phyloP scores from a whole-genome alignment of 2,329 filamentous ascomycete species.

The Apiospora sp. region DNA sequence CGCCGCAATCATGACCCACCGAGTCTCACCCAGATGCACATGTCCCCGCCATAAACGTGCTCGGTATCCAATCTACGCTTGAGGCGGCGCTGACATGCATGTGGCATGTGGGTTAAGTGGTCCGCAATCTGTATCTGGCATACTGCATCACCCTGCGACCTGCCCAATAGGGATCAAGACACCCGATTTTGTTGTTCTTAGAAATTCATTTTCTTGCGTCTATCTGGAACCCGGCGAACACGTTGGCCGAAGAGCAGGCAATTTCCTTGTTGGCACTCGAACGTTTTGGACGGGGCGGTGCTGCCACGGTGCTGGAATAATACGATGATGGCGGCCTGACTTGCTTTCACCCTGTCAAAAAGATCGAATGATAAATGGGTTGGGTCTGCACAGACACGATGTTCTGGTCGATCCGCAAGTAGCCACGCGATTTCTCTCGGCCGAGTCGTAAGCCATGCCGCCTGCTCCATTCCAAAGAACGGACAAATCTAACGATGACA shows the following conservation, averaged over 20 bases:
- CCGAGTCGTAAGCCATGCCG: not conserved
- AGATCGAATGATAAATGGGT: no score
- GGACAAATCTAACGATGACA: not conserved
- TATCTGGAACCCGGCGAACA: not conserved
- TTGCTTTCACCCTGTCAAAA: not conserved
- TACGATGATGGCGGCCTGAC: not conserved
- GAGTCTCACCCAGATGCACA: not conserved
- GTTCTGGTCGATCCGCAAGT: not conserved
- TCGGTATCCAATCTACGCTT: conserved; percentile 4
- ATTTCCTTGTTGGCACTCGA: not conserved
- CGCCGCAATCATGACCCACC: not conserved
- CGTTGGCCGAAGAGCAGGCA: not conserved
- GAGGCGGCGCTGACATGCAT: not conserved
- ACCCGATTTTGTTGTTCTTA: not conserved
- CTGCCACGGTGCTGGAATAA: not conserved
- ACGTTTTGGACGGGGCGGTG: not conserved
- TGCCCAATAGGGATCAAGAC: not conserved
- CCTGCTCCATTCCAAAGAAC: not conserved
- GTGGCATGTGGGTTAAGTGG: not conserved
- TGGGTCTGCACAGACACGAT: not conserved
- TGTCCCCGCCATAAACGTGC: not conserved
- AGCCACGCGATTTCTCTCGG: not conserved
- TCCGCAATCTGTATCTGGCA: not conserved
- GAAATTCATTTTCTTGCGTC: not conserved
- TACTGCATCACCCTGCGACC: not conserved